phyloP scores from a whole-genome alignment of 306 rosid genomes.

The Comarum palustre region DNA sequence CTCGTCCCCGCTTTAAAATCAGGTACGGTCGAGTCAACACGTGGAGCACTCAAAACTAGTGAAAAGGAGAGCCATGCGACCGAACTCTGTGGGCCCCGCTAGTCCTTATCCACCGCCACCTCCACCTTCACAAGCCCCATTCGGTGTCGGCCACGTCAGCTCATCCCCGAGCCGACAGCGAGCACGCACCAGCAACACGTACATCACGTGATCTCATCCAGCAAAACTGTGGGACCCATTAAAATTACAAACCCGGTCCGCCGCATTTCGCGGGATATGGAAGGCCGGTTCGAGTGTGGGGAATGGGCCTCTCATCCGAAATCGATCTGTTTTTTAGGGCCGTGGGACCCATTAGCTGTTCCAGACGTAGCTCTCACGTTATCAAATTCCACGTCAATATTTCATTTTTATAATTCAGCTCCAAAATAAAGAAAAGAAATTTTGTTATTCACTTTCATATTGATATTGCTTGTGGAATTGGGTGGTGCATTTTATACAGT shows the following conservation, averaged over 20 bases:
- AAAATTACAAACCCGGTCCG: neutral
- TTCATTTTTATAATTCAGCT: neutral
- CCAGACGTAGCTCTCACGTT: conserved; percentile 29
- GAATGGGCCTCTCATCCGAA: conserved; percentile 30
- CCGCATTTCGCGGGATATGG: conserved; percentile 33
- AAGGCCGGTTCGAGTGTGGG: neutral
- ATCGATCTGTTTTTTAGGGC: neutral
- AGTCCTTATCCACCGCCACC: neutral
- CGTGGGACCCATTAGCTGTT: conserved; percentile 34
- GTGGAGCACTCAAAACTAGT: conserved; percentile 5
- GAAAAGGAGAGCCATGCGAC: neutral
- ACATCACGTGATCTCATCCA: conserved; percentile 32
- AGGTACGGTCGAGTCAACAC: neutral
- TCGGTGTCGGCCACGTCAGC: conserved; percentile 14
- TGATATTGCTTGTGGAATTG: too few species aligned
- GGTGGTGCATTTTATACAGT: too few species aligned
- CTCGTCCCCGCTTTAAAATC: conserved; percentile 21
- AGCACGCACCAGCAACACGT: conserved; percentile 12
- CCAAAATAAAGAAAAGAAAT: too few species aligned
- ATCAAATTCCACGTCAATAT: neutral
- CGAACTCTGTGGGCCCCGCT: conserved; percentile 13
- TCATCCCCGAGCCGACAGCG: neutral
- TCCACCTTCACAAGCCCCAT: neutral
- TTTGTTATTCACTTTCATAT: too few species aligned
- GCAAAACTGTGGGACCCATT: conserved; percentile 23